Evolutionary conservation across 2,329 filamentous ascomycete genomes (phyloP).

Genomic region (Teratosphaeria gauchensis): DNA sequence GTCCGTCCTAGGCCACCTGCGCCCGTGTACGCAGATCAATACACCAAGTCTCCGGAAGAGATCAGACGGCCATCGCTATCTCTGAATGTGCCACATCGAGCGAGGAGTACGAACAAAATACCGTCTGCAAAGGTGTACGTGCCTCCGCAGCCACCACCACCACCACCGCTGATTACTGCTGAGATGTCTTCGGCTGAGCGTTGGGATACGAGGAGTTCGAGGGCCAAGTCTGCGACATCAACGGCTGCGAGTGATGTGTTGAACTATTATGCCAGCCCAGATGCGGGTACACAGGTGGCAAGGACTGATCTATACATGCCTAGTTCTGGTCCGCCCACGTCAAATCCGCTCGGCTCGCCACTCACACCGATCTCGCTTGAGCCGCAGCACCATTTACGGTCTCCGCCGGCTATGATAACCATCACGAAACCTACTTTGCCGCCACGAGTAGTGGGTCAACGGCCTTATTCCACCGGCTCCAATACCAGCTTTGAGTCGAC

Average conservation of each 20-base stretch:
- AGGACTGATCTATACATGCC: constrained; percentile 2
- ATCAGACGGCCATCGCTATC: constrained; percentile 11
- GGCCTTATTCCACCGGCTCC: constrained; percentile 15
- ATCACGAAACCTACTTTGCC: constrained; percentile 16
- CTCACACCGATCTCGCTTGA: constrained; percentile 17
- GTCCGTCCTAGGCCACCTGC: background rate
- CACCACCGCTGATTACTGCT: constrained; percentile 2
- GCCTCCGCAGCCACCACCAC: constrained; percentile 3
- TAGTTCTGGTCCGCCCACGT: background rate
- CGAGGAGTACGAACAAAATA: constrained; percentile 3
- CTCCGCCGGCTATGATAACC: constrained; percentile 12
- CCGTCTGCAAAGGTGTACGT: constrained; percentile 1
- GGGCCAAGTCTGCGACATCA: constrained; percentile 3
- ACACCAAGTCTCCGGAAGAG: constrained; percentile 10
- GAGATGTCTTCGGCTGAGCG: background rate
- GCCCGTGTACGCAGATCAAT: constrained; percentile 7
- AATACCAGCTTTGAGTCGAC: constrained; percentile 40
- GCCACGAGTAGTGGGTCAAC: constrained; percentile 13
- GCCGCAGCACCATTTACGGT: constrained; percentile 11
- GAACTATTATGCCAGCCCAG: constrained; percentile 24
- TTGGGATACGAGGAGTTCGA: background rate
- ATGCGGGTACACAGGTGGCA: constrained; percentile 8
- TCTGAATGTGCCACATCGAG: constrained; percentile 14
- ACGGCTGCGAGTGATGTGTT: constrained; percentile 12
- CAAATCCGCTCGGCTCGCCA: constrained; percentile 4